Evolutionary conservation across 1,284 basidiomycete genomes (phyloP).

Genomic region (Ceratorhiza oryzae-sativae): DNA sequence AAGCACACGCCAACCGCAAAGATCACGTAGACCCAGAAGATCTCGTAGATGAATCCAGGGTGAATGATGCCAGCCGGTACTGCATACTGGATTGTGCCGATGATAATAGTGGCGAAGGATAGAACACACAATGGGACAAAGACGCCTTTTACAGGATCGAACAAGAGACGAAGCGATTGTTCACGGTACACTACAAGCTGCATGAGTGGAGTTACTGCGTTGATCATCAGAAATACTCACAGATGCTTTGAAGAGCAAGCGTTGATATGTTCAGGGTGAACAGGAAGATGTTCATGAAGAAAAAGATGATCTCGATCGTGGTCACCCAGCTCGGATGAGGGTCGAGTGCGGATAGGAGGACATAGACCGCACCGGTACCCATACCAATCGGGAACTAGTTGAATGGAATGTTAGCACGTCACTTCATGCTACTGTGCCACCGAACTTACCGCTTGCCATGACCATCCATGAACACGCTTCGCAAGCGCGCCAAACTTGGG

Average conservation of each 20-base stretch:
- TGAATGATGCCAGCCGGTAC: constrained; percentile 40
- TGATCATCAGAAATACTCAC: not conserved
- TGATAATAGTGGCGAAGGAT: constrained; percentile 41
- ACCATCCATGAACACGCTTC: constrained; percentile 37
- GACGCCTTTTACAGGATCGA: constrained; percentile 43
- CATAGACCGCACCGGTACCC: constrained; percentile 39
- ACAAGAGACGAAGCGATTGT: constrained; percentile 26
- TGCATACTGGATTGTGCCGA: constrained; percentile 40
- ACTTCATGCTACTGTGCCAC: not conserved
- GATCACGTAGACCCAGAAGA: constrained; percentile 37
- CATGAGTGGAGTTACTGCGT: not conserved
- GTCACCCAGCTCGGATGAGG: constrained; percentile 40
- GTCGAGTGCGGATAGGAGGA: constrained; percentile 34
- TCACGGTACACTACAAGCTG: constrained; percentile 29
- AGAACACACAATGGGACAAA: constrained; percentile 42
- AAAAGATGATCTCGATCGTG: constrained; percentile 39
- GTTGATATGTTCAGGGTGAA: constrained; percentile 36
- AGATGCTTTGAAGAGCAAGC: constrained; percentile 31
- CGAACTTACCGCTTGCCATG: constrained; percentile 34
- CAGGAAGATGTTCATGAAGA: constrained; percentile 41
- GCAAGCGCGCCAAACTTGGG: constrained; percentile 30
- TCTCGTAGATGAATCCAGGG: constrained; percentile 32
- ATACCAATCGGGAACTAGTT: constrained; percentile 39
- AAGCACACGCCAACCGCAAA: constrained; percentile 35
- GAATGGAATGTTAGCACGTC: not conserved